Base-by-base conservation (phyloP, 78 protist genomes). In the Dictyostelium purpureum region DNA sequence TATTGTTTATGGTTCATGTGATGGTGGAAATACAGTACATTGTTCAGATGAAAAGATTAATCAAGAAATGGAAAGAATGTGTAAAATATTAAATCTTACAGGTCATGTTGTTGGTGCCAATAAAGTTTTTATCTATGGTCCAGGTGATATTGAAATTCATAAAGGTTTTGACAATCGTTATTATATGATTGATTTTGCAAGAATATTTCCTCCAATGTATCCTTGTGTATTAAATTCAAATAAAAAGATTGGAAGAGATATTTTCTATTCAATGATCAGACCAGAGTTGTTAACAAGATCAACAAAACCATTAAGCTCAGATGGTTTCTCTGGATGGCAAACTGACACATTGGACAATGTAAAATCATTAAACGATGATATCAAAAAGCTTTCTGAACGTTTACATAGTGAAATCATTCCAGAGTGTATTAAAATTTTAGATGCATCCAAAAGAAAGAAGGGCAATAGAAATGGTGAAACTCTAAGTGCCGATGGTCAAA, bases 291-390 rank as follows among this genome's bases (percentile, higher is more conserved):
- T 88, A 6, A 1, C 26, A 10, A 37, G 19, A 26, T 79, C 65
- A 1, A 24, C 33, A 11, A 24, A 16, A 3, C 65, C 82, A 45
- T 43, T 88, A 7, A 45, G 70, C n/a, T 26, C 76, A 9, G 94
- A 88, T 63, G 94, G 79, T 11, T 65, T 79, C 47, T 88, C 94
- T 14, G 88, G 94, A 5, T 79, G 88, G 94, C 89, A 79, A 73
- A 71, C 79, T 26, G 54, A 33, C 38, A 43, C 14, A 6, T 6
- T 12, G 0, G 89, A 74, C 18, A 67, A 76, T 21, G 85, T 69
- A 6, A 45, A 54, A 21, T 69, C 38, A 11, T 43, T 45, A 31
- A 88, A 88, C 35, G 42, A 54, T 12, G 94, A 88, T 33, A 74
- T 65, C 0, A 69, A 56, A n/a, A 54, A 65, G n/a, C 28, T 76